phyloP scores from a whole-genome alignment of 257 asterid genomes.

The Nicotiana attenuata region DNA sequence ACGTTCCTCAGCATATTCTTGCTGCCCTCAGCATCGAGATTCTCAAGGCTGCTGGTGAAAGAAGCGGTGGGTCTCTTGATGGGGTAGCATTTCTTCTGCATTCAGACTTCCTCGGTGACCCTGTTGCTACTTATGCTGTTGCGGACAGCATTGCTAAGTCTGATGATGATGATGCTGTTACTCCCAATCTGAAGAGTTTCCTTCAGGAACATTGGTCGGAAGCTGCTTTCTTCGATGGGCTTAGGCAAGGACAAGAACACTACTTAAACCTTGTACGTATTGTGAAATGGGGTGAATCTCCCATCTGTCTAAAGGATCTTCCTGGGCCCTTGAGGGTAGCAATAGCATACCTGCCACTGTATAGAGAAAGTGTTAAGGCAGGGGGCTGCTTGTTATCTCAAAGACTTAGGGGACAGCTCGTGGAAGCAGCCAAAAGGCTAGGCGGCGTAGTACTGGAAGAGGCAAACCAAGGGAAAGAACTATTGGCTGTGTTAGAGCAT shows the following conservation, averaged over 20 bases:
- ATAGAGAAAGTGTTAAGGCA: conserved; percentile 67
- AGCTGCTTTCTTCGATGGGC: conserved; percentile 57
- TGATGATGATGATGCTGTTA: conserved; percentile 54
- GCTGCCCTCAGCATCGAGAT: conserved; percentile 88
- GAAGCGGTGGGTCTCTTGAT: conserved; percentile 83
- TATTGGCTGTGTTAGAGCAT: conserved; percentile 74
- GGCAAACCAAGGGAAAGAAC: conserved; percentile 57
- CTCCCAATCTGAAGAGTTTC: conserved; percentile 61
- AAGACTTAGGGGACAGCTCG: conserved; percentile 74
- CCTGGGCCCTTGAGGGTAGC: conserved; percentile 85
- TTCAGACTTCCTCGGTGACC: conserved; percentile 72
- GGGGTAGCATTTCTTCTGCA: conserved; percentile 85
- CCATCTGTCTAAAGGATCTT: conserved; percentile 59
- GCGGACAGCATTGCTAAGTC: conserved; percentile 80
- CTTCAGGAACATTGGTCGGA: conserved; percentile 81
- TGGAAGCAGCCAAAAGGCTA: conserved; percentile 68
- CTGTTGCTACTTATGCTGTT: conserved; percentile 76
- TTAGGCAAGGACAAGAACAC: conserved; percentile 51
- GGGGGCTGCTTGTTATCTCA: conserved; percentile 77
- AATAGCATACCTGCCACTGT: conserved; percentile 79
- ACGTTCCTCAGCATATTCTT: conserved; percentile 85
- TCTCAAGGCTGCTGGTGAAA: conserved; percentile 89
- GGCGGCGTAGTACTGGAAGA: conserved; percentile 54
- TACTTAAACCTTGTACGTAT: conserved; percentile 51
- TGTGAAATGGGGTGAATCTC: conserved; percentile 61